phyloP scores from a whole-genome alignment of 352 stramenopile species.

The Phytophthora pinifolia region DNA sequence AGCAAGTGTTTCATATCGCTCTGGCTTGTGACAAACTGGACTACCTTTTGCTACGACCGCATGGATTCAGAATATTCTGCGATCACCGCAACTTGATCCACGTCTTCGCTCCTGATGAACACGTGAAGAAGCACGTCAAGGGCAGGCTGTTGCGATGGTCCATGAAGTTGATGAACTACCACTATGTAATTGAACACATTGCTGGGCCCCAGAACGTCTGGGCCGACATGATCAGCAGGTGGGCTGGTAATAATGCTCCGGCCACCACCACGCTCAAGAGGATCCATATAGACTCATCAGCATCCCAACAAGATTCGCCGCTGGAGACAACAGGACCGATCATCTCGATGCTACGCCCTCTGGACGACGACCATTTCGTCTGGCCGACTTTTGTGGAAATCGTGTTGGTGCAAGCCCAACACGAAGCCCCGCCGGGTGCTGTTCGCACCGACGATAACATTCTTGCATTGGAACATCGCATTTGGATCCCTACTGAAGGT shows the following conservation, averaged over 20 bases:
- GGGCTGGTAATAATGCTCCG: slow-evolving; percentile 12
- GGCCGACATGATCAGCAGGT: slow-evolving; percentile 19
- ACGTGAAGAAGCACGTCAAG: slow-evolving; percentile 4
- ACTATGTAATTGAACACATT: slow-evolving; percentile 14
- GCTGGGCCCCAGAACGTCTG: slow-evolving; percentile 10
- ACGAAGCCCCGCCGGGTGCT: not conserved
- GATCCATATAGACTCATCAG: not conserved
- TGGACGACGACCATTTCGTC: slow-evolving; percentile 8
- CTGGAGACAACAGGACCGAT: no score
- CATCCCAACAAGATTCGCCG: no score
- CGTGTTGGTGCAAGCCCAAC: not conserved
- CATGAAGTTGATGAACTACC: slow-evolving; percentile 11
- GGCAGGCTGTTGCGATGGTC: slow-evolving; percentile 11
- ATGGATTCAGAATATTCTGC: slow-evolving; percentile 3
- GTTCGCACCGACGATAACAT: not conserved
- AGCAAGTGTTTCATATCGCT: slow-evolving; percentile 5
- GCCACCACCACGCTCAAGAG: not conserved
- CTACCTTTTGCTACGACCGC: slow-evolving; percentile 4
- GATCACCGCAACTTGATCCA: slow-evolving; percentile 11
- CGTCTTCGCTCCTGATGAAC: slow-evolving; percentile 3
- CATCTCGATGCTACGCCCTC: not conserved
- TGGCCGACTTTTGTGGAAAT: slow-evolving; percentile 1
- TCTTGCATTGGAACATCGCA: not conserved
- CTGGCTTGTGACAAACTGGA: slow-evolving; percentile 7
- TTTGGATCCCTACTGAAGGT: not conserved